A percentile compares a stretch with the other conserved stretches of the same genome.
Evolutionary conservation across 805 yeast genomes (phyloP).

Genomic region (Aciculoconidium aculeatum): DNA sequence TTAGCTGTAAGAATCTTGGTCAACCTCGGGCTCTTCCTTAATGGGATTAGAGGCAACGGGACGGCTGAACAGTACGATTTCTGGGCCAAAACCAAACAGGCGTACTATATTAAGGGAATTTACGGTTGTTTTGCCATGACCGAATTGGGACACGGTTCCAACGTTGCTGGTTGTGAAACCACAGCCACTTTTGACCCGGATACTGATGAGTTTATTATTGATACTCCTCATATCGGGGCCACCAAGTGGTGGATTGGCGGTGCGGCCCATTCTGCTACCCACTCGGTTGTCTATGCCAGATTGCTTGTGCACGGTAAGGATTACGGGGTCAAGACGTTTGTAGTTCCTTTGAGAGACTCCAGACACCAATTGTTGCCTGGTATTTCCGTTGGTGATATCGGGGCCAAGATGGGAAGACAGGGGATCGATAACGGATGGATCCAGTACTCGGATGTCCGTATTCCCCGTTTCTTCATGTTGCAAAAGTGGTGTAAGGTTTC

Average conservation of each 20-base stretch:
- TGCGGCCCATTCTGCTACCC: slow-evolving; percentile 44
- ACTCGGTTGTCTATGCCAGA: slow-evolving; percentile 36
- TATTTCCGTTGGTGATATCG: slow-evolving; percentile 41
- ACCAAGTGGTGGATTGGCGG: slow-evolving; percentile 50
- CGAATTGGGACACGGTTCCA: slow-evolving; percentile 79
- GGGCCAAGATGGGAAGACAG: slow-evolving; percentile 45
- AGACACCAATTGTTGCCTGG: slow-evolving; percentile 40
- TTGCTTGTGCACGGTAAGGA: slow-evolving; percentile 39
- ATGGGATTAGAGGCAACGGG: slow-evolving; percentile 37
- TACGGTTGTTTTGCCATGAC: slow-evolving; percentile 94
- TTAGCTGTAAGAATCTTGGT: slow-evolving; percentile 33
- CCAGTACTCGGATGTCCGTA: slow-evolving; percentile 38
- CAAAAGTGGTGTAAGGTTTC: slow-evolving; percentile 39
- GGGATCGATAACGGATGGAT: slow-evolving; percentile 47
- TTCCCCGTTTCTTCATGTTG: slow-evolving; percentile 42
- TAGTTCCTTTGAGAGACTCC: slow-evolving; percentile 41
- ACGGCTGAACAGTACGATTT: slow-evolving; percentile 32
- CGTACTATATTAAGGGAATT: slow-evolving; percentile 27
- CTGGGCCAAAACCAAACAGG: slow-evolving; percentile 33
- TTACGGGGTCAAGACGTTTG: slow-evolving; percentile 42
- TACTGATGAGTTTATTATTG: slow-evolving; percentile 37
- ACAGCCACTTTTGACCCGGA: slow-evolving; percentile 42
- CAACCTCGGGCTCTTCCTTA: slow-evolving; percentile 34
- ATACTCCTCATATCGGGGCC: slow-evolving; percentile 44
- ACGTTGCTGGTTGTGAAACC: slow-evolving; percentile 91